Percentiles rank a stretch among this genome's conserved stretches.
phyloP scores from a whole-genome alignment of 2,329 filamentous ascomycete species.

The Ampelomyces quisqualis region DNA sequence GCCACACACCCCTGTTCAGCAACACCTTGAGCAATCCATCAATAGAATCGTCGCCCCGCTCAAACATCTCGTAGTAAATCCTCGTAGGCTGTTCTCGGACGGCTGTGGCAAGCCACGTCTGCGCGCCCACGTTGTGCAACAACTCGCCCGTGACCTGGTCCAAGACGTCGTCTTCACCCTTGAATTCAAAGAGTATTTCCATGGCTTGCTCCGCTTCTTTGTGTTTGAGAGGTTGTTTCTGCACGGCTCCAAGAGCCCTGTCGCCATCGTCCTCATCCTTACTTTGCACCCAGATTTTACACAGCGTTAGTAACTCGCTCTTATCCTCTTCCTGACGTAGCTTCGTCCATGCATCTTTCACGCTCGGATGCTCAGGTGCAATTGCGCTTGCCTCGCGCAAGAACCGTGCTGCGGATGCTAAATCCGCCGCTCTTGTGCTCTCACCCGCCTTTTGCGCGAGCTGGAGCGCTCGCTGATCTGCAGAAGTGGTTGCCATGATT shows the following conservation, averaged over 20 bases:
- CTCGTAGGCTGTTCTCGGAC: slow-evolving; percentile 45
- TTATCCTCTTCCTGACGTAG: slow-evolving; percentile 44
- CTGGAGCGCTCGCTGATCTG: slow-evolving; percentile 34
- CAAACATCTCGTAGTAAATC: slow-evolving; percentile 48
- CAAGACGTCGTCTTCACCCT: slow-evolving; percentile 45
- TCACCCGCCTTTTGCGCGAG: slow-evolving; percentile 34
- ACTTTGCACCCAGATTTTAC: slow-evolving; percentile 39
- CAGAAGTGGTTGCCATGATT: slow-evolving; percentile 31
- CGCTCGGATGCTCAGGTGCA: slow-evolving; percentile 43
- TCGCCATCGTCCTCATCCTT: slow-evolving; percentile 46
- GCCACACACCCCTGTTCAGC: slow-evolving; percentile 48
- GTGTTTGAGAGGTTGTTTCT: slow-evolving; percentile 34
- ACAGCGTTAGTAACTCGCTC: slow-evolving; percentile 37
- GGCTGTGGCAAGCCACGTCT: slow-evolving; percentile 43
- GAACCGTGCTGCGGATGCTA: slow-evolving; percentile 45
- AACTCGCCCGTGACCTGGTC: slow-evolving; percentile 45
- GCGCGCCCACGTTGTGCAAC: slow-evolving; percentile 40
- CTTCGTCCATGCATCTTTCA: slow-evolving; percentile 46
- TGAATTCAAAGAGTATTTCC: slow-evolving; percentile 46
- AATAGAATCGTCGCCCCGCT: slow-evolving; percentile 50
- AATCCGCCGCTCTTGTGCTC: slow-evolving; percentile 33
- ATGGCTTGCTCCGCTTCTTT: slow-evolving; percentile 46
- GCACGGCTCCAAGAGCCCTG: slow-evolving; percentile 37
- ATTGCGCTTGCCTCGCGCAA: slow-evolving; percentile 49
- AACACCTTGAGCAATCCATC: slow-evolving; percentile 47